Evolutionary conservation across 495 filamentous ascomycete species (phyloP), one percentile per base, ranked within the genome.

Genomic region (Penicillium bovifimosum): DNA sequence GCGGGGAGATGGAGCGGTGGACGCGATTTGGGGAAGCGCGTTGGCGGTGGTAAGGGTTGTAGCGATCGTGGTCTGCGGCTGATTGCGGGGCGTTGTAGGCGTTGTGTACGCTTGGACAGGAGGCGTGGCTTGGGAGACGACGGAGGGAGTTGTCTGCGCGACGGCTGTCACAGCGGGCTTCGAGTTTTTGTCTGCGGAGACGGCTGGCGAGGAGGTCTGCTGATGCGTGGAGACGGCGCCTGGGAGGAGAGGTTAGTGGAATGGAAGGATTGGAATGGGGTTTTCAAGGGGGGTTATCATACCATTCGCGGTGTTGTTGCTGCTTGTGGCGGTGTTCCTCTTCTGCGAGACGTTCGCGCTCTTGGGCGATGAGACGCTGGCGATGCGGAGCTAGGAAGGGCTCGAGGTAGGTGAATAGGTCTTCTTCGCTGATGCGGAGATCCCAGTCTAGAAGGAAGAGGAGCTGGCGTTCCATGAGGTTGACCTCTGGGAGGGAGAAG

Each of bases 381-480:
- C 90, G 86, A 65, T 96, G 89, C 28, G 91, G 91, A 11, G 80
- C 82, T 17, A 98, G 77, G 76, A 97, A 98, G 40, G 82, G 82
- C 55, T 96, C 91, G 8, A 97, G 77, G 64, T 95, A 90, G 40
- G 71, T 78, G 69, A 95, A 88, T 14, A 98, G 83, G 67, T 98
- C 91, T 38, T 88, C 80, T 49, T 88, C 80, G 18, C 75, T 85
- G 63, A 97, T 88, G 47, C 88, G 79, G 50, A 92, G 80, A 53
- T 97, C 91, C 89, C 89, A 97, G 64, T 96, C 90, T 24, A 97
- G 73, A 41, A 97, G 81, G 76, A 88, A 91, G 34, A 97, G 83
- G 28, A 97, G 80, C 70, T 97, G 92, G 76, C 93, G 93, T 77
- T 97, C 92, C 92, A 97, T 97, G 42, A 96, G 79, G 75, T 96